These are phyloP conservation scores for Huiozyma naganishii DNA, from an alignment of 805 yeast species.

Conservation along the genomic window DNA sequence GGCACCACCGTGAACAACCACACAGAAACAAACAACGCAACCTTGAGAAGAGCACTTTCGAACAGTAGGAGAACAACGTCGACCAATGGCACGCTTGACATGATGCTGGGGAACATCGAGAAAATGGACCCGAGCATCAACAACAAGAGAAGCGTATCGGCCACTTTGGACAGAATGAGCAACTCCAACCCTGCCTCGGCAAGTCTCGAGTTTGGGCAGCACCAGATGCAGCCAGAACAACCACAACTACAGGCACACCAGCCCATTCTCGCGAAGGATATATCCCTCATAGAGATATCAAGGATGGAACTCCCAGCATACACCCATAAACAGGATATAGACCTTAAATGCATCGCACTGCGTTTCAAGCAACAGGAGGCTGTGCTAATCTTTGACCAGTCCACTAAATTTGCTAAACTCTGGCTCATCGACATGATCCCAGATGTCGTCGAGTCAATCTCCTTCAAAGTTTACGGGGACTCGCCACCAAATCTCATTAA, in stretches of 20 bases:
- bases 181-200: not conserved
- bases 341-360: constrained; percentile 12
- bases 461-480: constrained; percentile 21
- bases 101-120: not conserved
- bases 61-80: constrained; percentile 16
- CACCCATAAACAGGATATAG: constrained; percentile 28
- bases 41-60: constrained; percentile 13
- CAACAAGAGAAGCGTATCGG: constrained; percentile 18
- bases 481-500: constrained; percentile 17
- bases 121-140: not conserved
- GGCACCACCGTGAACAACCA: not conserved
- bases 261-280: constrained; percentile 47
- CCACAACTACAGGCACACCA: constrained; percentile 3
- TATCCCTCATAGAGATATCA: constrained; percentile 55
- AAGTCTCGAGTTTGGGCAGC: not conserved
- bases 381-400: constrained; percentile 41
- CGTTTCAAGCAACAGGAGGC: constrained; percentile 48
- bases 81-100: constrained; percentile 1
- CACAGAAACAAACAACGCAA: not conserved
- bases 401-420: constrained; percentile 35
- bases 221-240: not conserved
- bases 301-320: constrained; percentile 26
- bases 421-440: constrained; percentile 31
- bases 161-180: constrained; percentile 23
- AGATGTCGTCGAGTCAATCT: constrained; percentile 15